Evolutionary conservation across 129 eudicot species (phyloP).

Genomic region (Dittrichia graveolens): DNA sequence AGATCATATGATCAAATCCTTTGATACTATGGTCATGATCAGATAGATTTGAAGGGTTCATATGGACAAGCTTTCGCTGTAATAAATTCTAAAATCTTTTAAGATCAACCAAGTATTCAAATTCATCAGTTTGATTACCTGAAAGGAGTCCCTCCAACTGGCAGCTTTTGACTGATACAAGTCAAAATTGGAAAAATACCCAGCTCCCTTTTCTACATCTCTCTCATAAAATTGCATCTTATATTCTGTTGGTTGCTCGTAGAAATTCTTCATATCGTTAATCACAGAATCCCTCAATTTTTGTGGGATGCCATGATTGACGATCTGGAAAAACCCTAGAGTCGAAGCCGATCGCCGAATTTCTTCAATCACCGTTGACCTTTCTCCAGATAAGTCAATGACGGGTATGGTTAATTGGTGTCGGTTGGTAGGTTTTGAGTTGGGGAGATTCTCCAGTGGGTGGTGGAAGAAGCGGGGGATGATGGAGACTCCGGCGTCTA

Average conservation of each 20-base stretch:
- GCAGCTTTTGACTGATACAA: conserved; percentile 58
- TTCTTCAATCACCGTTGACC: conserved; percentile 39
- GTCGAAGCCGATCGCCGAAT: conserved; percentile 42
- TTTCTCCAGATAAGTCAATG: conserved; percentile 49
- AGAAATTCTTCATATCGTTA: conserved; percentile 36
- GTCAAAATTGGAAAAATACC: conserved; percentile 54
- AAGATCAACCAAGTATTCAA: too few relatives aligned
- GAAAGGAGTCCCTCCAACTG: conserved; percentile 61
- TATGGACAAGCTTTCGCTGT: too few relatives aligned
- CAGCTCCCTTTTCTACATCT: conserved; percentile 39
- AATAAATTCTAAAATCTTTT: too few relatives aligned
- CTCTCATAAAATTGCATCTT: conserved; percentile 44
- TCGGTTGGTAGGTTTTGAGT: conserved; percentile 10
- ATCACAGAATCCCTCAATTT: conserved; percentile 17
- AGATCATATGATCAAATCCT: too few relatives aligned
- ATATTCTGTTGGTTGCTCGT: conserved; percentile 38
- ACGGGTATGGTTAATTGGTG: conserved; percentile 35
- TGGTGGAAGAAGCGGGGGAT: conserved; percentile 69
- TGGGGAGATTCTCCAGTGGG: conserved; percentile 48
- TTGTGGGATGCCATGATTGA: conserved; percentile 42
- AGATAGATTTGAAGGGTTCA: too few relatives aligned
- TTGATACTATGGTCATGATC: too few relatives aligned
- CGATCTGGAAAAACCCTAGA: conserved; percentile 60
- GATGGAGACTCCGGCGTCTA: conserved; percentile 60
- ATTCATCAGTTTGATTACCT: conserved; percentile 6